phyloP scores from a whole-genome alignment of 768 basidiomycete species.

The Cyathus striatus region DNA sequence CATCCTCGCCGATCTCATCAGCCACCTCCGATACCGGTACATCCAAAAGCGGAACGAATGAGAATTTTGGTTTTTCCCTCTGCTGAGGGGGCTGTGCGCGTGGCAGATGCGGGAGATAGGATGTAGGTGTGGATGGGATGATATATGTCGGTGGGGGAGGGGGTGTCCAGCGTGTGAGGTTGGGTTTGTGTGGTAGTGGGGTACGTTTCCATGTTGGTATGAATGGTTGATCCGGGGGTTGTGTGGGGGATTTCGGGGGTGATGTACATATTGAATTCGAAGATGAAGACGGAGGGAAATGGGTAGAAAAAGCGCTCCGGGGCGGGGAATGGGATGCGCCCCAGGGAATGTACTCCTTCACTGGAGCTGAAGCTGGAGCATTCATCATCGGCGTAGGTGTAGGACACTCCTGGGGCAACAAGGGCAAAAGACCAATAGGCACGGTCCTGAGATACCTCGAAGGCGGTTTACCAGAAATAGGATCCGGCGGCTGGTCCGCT shows the following conservation, averaged over 20 bases:
- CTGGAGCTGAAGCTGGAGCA: no score
- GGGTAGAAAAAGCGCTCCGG: no score
- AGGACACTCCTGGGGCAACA: slow-evolving; percentile 39
- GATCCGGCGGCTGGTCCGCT: slow-evolving; percentile 46
- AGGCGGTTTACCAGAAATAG: slow-evolving; percentile 30
- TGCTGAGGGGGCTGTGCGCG: slow-evolving; percentile 12
- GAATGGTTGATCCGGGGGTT: slow-evolving; percentile 6
- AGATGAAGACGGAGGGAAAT: no score
- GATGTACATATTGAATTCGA: no score
- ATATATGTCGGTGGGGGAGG: slow-evolving; percentile 5
- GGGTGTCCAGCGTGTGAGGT: not conserved
- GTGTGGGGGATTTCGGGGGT: slow-evolving; percentile 5
- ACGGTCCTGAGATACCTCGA: slow-evolving; percentile 45
- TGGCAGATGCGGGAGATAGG: slow-evolving; percentile 25
- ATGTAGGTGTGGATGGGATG: slow-evolving; percentile 5
- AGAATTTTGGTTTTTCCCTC: slow-evolving; percentile 23
- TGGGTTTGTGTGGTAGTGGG: not conserved
- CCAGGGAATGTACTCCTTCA: no score
- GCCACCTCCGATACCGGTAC: not conserved
- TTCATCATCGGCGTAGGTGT: no score
- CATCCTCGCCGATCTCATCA: not conserved
- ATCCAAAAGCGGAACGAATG: slow-evolving; percentile 32
- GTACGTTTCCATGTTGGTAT: slow-evolving; percentile 1
- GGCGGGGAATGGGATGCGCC: no score
- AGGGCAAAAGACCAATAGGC: slow-evolving; percentile 60